Base-by-base conservation (phyloP, 176 grass and related monocot genomes). In the Oryza meridionalis region DNA sequence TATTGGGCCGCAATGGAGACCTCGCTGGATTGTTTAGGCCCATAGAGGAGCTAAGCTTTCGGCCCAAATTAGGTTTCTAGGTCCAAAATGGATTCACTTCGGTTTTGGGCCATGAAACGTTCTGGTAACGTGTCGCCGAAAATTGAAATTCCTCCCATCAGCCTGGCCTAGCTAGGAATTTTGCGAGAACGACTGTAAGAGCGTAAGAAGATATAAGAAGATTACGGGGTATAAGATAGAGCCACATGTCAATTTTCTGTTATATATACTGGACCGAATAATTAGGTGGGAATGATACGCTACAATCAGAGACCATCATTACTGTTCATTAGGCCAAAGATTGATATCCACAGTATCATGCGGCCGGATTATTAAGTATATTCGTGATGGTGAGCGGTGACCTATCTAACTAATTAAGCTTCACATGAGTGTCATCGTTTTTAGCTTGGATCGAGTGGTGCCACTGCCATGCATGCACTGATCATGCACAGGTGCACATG, bases 261-360 rank as follows among this genome's bases (percentile, higher is more conserved):
- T 51, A 51, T 16, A 51, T 6, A 11, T 7, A 24, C 10, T 4
- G 7, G 11, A 11, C 16, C 21, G 16, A 53, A 59, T 22, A 59
- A 38, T 81, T 80, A 46, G 10, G 44, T 31, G 63, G 15, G 65
- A 37, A 80, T 16, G 35, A 82, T 83, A 49, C 58, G 27, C 47
- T 74, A 32, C 69, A 71, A 31, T 58, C 47, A 38, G 15, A 29
- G 44, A 63, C 13, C 10, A 15, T 47, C 51, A 15, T 16, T 42
- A 16, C 42, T 25, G 12, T 25, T 25, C 43, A 10, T 7, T 27
- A 4, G 35, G 35, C 51, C 44, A 65, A 40, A 27, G 19, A 58
- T 58, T 53, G 19, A 32, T n/a, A 72, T 45, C 67, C 47, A 71
- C 72, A 77, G 21, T 5, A 45, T 42, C 47, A 75, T 19, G 19